These are phyloP conservation scores for Helotiales sp. DNA, from an alignment of 2,329 filamentous ascomycete genomes.

Conservation along the genomic window DNA sequence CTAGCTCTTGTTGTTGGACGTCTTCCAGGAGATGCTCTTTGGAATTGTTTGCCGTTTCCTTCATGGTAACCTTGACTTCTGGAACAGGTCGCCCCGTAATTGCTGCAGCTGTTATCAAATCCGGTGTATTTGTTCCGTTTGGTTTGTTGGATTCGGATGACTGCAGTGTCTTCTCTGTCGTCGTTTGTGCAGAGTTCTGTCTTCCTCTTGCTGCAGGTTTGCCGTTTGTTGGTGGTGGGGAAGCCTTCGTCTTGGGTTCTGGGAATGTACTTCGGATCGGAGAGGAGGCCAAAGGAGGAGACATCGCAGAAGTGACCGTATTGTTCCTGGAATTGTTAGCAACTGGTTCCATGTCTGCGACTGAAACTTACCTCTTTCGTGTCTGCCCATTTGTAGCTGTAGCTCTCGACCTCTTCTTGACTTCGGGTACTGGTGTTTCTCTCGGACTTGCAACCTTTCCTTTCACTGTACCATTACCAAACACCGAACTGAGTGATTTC, in stretches of 20 bases:
- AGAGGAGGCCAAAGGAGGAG: conserved; percentile 75
- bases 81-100: conserved; percentile 43
- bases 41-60: conserved; percentile 49
- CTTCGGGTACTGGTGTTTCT: conserved; percentile 70
- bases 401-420: conserved; percentile 76
- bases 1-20: conserved; percentile 43
- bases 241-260: conserved; percentile 61
- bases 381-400: conserved; percentile 66
- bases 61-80: conserved; percentile 60
- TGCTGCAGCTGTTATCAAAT: conserved; percentile 38
- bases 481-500: conserved; percentile 67
- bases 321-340: conserved; percentile 47
- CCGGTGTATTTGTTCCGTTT: conserved; percentile 54
- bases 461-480: conserved; percentile 57
- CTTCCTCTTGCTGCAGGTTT: conserved; percentile 73
- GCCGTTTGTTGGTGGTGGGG: conserved; percentile 63
- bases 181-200: conserved; percentile 73
- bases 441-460: conserved; percentile 67
- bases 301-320: conserved; percentile 58
- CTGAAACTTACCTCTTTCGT: conserved; percentile 73
- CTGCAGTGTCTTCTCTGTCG: conserved; percentile 61
- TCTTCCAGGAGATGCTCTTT: conserved; percentile 44
- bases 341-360: conserved; percentile 1
- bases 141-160: conserved; percentile 66
- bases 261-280: conserved; percentile 73